Conservation (phyloP, 148 eudicot genomes). For the Fagopyrum tataricum region DNA sequence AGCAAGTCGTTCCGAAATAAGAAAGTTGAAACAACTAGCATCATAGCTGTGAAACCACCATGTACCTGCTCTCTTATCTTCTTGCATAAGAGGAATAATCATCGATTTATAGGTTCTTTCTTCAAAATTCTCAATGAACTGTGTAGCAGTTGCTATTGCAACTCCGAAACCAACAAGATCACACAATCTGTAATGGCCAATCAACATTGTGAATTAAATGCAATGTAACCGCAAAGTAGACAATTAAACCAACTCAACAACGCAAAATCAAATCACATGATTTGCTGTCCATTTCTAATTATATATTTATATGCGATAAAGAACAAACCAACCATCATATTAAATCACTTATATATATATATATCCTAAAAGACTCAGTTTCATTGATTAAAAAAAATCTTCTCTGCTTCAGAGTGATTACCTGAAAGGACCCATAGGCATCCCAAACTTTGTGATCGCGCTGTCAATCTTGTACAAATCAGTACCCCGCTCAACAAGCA, state of each 20-base stretch:
- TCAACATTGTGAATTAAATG: background rate
- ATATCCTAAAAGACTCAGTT: background rate
- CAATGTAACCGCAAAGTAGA: background rate
- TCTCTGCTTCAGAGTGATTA: slow-evolving; percentile 14
- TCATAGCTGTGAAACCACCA: slow-evolving; percentile 1
- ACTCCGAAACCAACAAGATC: slow-evolving; percentile 97
- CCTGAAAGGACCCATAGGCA: slow-evolving; percentile 99
- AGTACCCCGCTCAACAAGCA: slow-evolving; percentile 78
- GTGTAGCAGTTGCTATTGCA: slow-evolving; percentile 68
- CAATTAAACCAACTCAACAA: background rate
- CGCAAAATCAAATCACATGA: background rate
- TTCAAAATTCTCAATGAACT: slow-evolving; percentile 65
- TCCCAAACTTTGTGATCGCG: slow-evolving; percentile 80
- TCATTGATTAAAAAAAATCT: background rate
- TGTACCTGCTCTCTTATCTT: slow-evolving; percentile 91
- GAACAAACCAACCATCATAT: background rate
- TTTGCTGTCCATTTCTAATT: background rate
- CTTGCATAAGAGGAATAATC: slow-evolving; percentile 85
- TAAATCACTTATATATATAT: background rate
- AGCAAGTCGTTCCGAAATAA: background rate
- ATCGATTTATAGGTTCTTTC: slow-evolving; percentile 83
- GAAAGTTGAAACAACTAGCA: too few species aligned
- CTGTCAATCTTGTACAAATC: slow-evolving; percentile 72
- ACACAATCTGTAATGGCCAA: slow-evolving; percentile 46
- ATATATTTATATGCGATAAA: background rate